A percentile compares a stretch with the other conserved stretches of the same genome.
phyloP scores from a whole-genome alignment of 208 protist species.

The Leishmania gerbilli region DNA sequence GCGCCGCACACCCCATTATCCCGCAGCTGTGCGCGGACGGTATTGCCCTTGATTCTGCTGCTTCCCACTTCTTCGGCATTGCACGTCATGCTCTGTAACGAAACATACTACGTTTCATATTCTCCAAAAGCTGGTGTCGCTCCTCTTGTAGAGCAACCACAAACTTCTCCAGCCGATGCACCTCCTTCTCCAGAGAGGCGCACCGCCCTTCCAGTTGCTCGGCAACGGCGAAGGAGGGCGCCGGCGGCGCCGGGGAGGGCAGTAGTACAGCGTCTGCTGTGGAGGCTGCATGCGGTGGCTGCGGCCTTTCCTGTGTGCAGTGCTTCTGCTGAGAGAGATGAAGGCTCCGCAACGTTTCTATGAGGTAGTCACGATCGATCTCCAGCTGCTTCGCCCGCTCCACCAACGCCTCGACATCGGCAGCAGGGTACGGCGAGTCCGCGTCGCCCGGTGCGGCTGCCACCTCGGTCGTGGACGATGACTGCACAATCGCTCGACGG shows the following conservation, averaged over 20 bases:
- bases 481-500: slow-evolving; percentile 24
- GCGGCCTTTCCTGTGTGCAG: background rate
- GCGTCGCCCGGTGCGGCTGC: too few relatives aligned
- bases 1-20: background rate
- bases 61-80: background rate
- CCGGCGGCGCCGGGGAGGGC: background rate
- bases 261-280: background rate
- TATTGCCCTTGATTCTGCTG: background rate
- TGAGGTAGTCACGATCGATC: slow-evolving; percentile 24
- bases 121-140: slow-evolving; percentile 13
- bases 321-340: background rate
- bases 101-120: slow-evolving; percentile 18
- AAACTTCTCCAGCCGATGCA: slow-evolving; percentile 20
- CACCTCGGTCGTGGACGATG: background rate
- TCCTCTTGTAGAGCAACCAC: slow-evolving; percentile 29
- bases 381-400: slow-evolving; percentile 21
- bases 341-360: slow-evolving; percentile 16
- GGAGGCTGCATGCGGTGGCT: background rate
- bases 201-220: slow-evolving; percentile 12
- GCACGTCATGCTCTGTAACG: background rate
- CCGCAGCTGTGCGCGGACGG: background rate
- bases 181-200: slow-evolving; percentile 14
- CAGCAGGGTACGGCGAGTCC: slow-evolving; percentile 19
- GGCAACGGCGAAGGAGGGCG: background rate
- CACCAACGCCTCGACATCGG: slow-evolving; percentile 36